Evolutionary conservation across 345 rosid genomes (phyloP).

Genomic region (Salix arbutifolia): DNA sequence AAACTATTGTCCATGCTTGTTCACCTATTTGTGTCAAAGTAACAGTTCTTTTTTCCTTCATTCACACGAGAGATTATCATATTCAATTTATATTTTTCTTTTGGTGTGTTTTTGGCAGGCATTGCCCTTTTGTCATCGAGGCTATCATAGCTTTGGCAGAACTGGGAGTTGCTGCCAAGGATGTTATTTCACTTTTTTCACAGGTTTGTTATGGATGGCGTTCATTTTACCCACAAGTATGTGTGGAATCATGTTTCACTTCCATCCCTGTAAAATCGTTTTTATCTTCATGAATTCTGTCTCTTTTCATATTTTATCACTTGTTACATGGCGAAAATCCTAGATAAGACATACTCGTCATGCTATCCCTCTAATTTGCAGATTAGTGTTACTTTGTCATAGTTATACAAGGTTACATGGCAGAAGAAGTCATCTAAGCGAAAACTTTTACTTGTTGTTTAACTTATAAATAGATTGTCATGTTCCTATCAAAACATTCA

Average conservation of each 20-base stretch:
- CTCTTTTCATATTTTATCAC: background rate
- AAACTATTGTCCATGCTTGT: background rate
- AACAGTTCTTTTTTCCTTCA: background rate
- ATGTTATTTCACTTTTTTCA: constrained; percentile 64
- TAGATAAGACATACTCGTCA: too few species aligned
- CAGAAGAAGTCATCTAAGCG: background rate
- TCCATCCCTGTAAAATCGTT: background rate
- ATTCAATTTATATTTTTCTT: background rate
- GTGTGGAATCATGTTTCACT: background rate
- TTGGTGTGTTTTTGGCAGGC: constrained; percentile 43
- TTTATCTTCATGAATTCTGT: background rate
- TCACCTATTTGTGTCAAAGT: background rate
- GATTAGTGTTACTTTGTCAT: background rate
- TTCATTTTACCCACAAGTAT: background rate
- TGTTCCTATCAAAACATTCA: background rate
- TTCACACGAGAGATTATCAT: background rate
- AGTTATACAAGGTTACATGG: background rate
- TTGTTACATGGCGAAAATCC: too few species aligned
- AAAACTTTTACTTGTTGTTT: background rate
- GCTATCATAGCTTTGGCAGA: constrained; percentile 89
- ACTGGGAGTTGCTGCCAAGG: constrained; percentile 82
- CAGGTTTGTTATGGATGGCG: constrained; percentile 52
- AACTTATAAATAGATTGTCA: background rate
- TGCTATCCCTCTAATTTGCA: too few species aligned
- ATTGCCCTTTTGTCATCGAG: constrained; percentile 79